Conservation (phyloP, 106 monocot species). For the Allium fistulosum region DNA sequence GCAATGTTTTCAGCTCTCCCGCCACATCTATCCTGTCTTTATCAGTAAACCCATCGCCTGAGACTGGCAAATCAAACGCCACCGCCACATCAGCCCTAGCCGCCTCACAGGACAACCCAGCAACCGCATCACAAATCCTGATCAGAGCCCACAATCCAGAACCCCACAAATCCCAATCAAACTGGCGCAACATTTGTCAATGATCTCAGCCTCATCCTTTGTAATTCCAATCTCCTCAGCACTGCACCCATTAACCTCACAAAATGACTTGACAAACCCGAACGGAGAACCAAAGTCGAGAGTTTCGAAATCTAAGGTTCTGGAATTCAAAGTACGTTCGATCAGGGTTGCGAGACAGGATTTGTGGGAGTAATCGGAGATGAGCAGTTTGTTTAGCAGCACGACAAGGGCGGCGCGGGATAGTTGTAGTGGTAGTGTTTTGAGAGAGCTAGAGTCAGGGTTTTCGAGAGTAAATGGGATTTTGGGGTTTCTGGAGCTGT, state of each 20-base stretch:
- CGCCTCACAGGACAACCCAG: constrained; percentile 81
- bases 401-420: constrained; percentile 69
- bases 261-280: constrained; percentile 35
- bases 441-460: neutral
- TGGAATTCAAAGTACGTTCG: constrained; percentile 24
- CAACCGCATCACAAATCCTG: constrained; percentile 60
- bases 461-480: neutral
- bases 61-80: constrained; percentile 48
- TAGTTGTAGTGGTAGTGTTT: constrained; percentile 23
- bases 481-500: constrained; percentile 7
- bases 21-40: constrained; percentile 57
- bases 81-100: constrained; percentile 29
- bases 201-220: constrained; percentile 27
- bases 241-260: constrained; percentile 17
- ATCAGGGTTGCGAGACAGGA: constrained; percentile 31
- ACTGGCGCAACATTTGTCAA: constrained; percentile 31
- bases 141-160: constrained; percentile 47
- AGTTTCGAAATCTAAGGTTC: constrained; percentile 12
- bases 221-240: constrained; percentile 28
- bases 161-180: constrained; percentile 44
- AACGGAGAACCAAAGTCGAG: constrained; percentile 53
- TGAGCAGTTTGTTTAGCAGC: constrained; percentile 68
- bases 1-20: constrained; percentile 40
- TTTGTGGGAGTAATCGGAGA: constrained; percentile 39
- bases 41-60: constrained; percentile 63